These are phyloP conservation scores for Vickermania ingenoplastis DNA, from an alignment of 208 protist genomes.

Conservation along the genomic window DNA sequence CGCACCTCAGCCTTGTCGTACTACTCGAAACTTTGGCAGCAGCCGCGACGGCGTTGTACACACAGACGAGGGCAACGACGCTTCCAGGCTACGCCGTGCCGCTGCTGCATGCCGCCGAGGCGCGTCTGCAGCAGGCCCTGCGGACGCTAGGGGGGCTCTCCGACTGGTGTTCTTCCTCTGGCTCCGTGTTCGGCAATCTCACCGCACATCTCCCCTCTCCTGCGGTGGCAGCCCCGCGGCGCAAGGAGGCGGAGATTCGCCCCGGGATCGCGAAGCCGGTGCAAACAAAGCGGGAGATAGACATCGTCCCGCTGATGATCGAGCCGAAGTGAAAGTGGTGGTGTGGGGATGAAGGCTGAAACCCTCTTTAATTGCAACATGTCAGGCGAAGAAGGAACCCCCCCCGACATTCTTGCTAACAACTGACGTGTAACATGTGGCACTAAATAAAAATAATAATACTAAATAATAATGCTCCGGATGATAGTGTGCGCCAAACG, in stretches of 20 bases:
- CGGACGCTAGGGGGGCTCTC: not conserved
- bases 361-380: too few species aligned
- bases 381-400: too few species aligned
- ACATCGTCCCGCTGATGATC: slow-evolving; percentile 36
- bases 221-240: slow-evolving; percentile 4
- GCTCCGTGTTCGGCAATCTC: slow-evolving; percentile 3
- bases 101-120: not conserved
- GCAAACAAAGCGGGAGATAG: slow-evolving; percentile 39
- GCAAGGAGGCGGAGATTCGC: slow-evolving; percentile 66
- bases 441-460: too few species aligned
- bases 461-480: too few species aligned
- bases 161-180: slow-evolving; percentile 8
- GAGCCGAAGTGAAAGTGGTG: slow-evolving; percentile 9
- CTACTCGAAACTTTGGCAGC: not conserved
- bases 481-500: too few species aligned
- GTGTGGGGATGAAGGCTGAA: not conserved
- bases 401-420: too few species aligned
- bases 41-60: not conserved
- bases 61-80: not conserved
- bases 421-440: too few species aligned
- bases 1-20: not conserved
- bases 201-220: slow-evolving; percentile 14
- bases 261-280: slow-evolving; percentile 57
- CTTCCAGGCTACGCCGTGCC: not conserved
- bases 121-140: not conserved